These are phyloP conservation scores for Globisporangium middletonii DNA, from an alignment of 352 stramenopile genomes.

Conservation along the genomic window DNA sequence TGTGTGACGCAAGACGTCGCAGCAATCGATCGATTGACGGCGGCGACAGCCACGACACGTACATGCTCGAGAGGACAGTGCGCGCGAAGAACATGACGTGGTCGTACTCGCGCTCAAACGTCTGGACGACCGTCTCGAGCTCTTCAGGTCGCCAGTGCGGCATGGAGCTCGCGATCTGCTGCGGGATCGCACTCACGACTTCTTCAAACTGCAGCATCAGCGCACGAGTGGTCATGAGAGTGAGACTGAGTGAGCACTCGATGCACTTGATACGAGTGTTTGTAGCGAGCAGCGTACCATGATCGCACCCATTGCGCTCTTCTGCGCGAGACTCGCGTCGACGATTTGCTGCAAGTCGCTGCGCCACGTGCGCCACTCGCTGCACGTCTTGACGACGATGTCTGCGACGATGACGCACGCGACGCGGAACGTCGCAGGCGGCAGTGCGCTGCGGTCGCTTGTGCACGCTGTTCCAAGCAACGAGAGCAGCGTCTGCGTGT, in stretches of 20 bases:
- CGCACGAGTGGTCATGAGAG: background rate
- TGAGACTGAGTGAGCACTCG: no score
- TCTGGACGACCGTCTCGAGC: constrained; percentile 19
- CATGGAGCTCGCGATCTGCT: constrained; percentile 30
- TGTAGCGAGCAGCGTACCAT: constrained; percentile 20
- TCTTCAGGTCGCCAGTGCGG: constrained; percentile 19
- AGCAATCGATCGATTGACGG: background rate
- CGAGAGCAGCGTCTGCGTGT: constrained; percentile 35
- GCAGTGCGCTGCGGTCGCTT: constrained; percentile 12
- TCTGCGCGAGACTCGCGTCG: constrained; percentile 25
- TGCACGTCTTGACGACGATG: constrained; percentile 42
- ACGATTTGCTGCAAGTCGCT: constrained; percentile 39
- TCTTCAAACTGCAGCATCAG: constrained; percentile 27
- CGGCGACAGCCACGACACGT: constrained; percentile 1
- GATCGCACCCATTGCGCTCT: constrained; percentile 23
- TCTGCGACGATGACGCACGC: constrained; percentile 41
- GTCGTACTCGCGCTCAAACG: constrained; percentile 31
- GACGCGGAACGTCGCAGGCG: constrained; percentile 25
- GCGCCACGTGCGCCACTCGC: constrained; percentile 39
- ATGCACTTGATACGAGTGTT: background rate
- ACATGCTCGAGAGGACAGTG: constrained; percentile 41
- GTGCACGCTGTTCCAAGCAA: constrained; percentile 30
- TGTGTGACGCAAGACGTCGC: no score
- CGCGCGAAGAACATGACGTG: constrained; percentile 37
- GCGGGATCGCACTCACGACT: constrained; percentile 37